Evolutionary conservation across 129 eudicot genomes (phyloP).

Genomic region (Rutidosis leptorrhynchoides): DNA sequence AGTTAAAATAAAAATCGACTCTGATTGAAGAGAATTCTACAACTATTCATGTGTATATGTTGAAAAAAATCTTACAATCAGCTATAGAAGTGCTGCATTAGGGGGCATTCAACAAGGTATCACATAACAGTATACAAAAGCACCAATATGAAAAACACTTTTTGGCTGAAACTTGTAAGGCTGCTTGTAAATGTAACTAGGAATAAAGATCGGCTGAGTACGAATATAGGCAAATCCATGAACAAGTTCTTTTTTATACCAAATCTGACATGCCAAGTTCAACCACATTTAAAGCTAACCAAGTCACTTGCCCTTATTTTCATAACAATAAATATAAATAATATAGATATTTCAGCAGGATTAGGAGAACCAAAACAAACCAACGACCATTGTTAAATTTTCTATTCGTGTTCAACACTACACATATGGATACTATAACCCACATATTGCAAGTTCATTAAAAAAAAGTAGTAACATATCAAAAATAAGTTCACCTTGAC

Average conservation of each 20-base stretch:
- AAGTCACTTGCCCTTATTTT: constrained; percentile 16
- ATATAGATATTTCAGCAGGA: constrained; percentile 19
- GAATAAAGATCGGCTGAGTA: constrained; percentile 2
- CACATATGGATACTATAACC: constrained; percentile 9
- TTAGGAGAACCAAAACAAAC: neutral
- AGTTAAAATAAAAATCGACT: neutral
- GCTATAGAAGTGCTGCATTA: constrained; percentile 10
- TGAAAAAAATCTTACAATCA: neutral
- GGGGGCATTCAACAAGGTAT: neutral
- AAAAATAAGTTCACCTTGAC: constrained; percentile 49
- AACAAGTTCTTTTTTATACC: constrained; percentile 2
- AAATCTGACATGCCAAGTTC: constrained; percentile 10
- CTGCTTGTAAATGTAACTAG: constrained; percentile 2
- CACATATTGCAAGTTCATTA: constrained; percentile 3
- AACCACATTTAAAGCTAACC: constrained; percentile 11
- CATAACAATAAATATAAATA: constrained; percentile 6
- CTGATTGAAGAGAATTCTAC: neutral
- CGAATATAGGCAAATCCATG: constrained; percentile 3
- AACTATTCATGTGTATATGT: neutral
- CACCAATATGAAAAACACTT: constrained; percentile 11
- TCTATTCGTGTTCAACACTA: neutral
- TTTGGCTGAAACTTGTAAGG: constrained; percentile 1
- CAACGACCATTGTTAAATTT: neutral
- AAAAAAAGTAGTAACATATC: constrained; percentile 1
- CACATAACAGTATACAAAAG: neutral